A percentile compares a stretch with the other conserved stretches of the same genome.
phyloP scores from a whole-genome alignment of 2,329 filamentous ascomycete species.

The Bipolaris gigantea region DNA sequence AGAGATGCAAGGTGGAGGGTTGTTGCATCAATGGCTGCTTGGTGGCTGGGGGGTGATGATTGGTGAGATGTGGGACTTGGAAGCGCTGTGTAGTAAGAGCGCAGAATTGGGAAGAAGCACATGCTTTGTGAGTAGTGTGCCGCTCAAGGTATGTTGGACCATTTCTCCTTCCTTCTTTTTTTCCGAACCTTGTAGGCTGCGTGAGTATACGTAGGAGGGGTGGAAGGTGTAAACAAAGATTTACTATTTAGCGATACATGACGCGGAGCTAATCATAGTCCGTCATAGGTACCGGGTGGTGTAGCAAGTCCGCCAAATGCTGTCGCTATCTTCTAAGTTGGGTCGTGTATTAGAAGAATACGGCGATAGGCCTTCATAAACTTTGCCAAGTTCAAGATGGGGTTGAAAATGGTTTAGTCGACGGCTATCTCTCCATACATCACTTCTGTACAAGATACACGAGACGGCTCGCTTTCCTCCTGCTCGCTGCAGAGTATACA shows the following conservation, averaged over 20 bases:
- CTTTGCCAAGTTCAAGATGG: neutral
- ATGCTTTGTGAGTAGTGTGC: slow-evolving; percentile 64
- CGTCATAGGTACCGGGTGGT: slow-evolving; percentile 51
- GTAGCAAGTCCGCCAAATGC: slow-evolving; percentile 45
- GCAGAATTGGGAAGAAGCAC: slow-evolving; percentile 57
- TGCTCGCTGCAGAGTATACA: too few relatives aligned
- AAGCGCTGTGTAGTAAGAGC: slow-evolving; percentile 56
- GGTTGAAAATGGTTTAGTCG: too few relatives aligned
- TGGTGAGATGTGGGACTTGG: slow-evolving; percentile 51
- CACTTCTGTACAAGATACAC: too few relatives aligned
- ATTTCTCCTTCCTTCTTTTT: neutral
- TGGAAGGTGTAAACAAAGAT: neutral
- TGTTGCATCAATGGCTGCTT: slow-evolving; percentile 40
- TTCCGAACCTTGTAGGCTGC: neutral
- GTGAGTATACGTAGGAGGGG: neutral
- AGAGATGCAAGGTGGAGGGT: slow-evolving; percentile 41
- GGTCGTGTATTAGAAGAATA: neutral
- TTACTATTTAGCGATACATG: too few relatives aligned
- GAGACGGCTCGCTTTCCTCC: too few relatives aligned
- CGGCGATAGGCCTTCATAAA: neutral
- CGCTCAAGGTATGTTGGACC: slow-evolving; percentile 52
- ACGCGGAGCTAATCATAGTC: neutral
- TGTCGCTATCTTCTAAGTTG: slow-evolving; percentile 40
- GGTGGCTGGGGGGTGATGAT: slow-evolving; percentile 45
- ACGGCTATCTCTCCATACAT: too few relatives aligned